phyloP scores from a whole-genome alignment of 2,329 filamentous ascomycete genomes.

The Neoarthrinium moseri region DNA sequence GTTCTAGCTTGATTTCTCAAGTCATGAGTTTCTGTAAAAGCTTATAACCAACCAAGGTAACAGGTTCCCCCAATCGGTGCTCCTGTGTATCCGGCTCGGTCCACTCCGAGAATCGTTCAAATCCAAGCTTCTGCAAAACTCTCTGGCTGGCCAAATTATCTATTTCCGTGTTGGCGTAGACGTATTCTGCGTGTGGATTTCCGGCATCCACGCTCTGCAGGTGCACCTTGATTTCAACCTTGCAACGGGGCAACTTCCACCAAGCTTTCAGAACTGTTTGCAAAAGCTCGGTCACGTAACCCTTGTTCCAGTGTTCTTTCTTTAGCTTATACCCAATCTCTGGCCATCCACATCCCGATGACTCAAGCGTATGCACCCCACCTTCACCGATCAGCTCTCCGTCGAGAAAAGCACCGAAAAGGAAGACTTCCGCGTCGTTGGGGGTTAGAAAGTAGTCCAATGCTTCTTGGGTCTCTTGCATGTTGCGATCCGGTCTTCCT shows the following conservation, averaged over 20 bases:
- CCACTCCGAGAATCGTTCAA: neutral
- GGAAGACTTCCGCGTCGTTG: neutral
- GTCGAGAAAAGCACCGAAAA: slow-evolving; percentile 16
- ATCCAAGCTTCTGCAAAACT: slow-evolving; percentile 18
- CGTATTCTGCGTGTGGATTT: neutral
- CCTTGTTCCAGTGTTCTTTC: slow-evolving; percentile 7
- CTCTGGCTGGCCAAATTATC: slow-evolving; percentile 18
- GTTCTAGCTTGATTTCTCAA: slow-evolving; percentile 1
- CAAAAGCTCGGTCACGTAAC: slow-evolving; percentile 9
- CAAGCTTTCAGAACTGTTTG: slow-evolving; percentile 2
- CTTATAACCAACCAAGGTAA: neutral
- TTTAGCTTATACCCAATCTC: slow-evolving; percentile 12
- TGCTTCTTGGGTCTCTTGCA: slow-evolving; percentile 18
- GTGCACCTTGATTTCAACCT: neutral
- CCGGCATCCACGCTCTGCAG: neutral
- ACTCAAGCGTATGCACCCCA: slow-evolving; percentile 11
- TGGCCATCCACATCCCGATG: slow-evolving; percentile 7
- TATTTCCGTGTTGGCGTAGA: slow-evolving; percentile 18
- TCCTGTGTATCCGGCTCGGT: neutral
- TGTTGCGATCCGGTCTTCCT: slow-evolving; percentile 18
- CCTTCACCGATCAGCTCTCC: slow-evolving; percentile 46
- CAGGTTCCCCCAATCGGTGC: neutral
- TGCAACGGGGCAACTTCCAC: slow-evolving; percentile 6
- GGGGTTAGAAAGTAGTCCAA: slow-evolving; percentile 13
- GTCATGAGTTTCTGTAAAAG: neutral